Base-by-base conservation (phyloP, 2,329 filamentous ascomycete species). In the Ophiobolus disseminans region DNA sequence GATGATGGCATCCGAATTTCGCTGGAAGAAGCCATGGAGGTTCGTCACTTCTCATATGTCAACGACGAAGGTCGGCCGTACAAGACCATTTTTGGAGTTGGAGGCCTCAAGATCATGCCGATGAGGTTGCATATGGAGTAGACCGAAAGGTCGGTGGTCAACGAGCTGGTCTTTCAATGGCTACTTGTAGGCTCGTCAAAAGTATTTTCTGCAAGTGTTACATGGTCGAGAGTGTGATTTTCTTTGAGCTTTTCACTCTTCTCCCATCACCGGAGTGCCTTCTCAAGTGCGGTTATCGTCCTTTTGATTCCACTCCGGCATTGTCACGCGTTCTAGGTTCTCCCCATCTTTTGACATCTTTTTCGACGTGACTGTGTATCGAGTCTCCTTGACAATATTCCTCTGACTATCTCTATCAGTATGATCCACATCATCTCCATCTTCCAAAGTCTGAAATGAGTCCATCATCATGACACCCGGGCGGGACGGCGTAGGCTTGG, bases 351-450 rank as follows among this genome's bases (percentile, higher is more conserved):
- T 40, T 32, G 13, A 31, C 19, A 32, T 7, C 30, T 14, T 32
- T 14, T 10, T 35, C 5, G 53, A 51, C 5, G 50, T 58, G 5
- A 60, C 48, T 5, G 46, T 53, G 10, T 57, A 62, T 37, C 48
- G 52, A 0, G 71, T 74, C 48, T 74, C 69, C 53, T 74, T 75
- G 45, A 74, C 49, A 19, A 75, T 74, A n/a, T 75, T 67, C 48
- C 68, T 74, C 56, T 73, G 65, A 40, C 70, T 73, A 34, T 73
- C 69, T 4, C 57, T 62, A 38, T 64, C 59, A 5, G 48, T 55
- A 16, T 52, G 40, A 16, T 55, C 49, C 5, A 38, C 40, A 9
- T 58, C 53, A 13, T 47, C 39, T 7, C 58, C 46, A 28, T 57
- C 56, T 2, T 40, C 48, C 10, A 58, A 32, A 2, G 52, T 55